Percentiles rank a stretch among this genome's conserved stretches.
These are phyloP conservation scores for Acer yangbiense DNA, from an alignment of 345 rosid species.

Conservation along the genomic window DNA sequence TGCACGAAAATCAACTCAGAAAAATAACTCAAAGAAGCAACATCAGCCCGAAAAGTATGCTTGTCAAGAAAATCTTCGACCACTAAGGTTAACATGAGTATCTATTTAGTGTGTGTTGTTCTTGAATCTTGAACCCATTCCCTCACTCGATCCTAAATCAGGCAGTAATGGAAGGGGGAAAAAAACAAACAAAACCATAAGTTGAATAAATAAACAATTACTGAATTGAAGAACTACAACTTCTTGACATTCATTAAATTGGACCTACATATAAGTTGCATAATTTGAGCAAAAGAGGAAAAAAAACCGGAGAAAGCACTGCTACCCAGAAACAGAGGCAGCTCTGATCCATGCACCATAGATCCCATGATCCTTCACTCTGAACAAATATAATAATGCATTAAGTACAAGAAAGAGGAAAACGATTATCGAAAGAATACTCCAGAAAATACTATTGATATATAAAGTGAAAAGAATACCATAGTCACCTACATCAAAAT, in stretches of 20 bases:
- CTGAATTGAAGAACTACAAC: neutral
- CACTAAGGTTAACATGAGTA: neutral
- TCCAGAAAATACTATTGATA: neutral
- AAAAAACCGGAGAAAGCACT: neutral
- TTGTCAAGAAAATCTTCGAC: neutral
- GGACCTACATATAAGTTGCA: neutral
- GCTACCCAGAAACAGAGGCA: slow-evolving; percentile 35
- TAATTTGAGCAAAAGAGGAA: neutral
- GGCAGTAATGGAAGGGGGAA: neutral
- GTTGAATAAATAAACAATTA: neutral
- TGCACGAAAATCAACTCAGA: neutral
- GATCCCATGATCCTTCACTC: slow-evolving; percentile 51
- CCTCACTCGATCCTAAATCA: slow-evolving; percentile 6
- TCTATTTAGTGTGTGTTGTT: neutral
- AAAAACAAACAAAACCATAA: neutral
- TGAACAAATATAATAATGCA: slow-evolving; percentile 22
- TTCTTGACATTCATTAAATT: neutral
- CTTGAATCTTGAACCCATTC: neutral
- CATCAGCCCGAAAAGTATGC: neutral
- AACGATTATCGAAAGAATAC: neutral
- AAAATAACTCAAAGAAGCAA: neutral
- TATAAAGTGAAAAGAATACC: neutral
- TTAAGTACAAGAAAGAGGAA: slow-evolving; percentile 11
- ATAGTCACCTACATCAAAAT: neutral
- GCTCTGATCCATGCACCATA: slow-evolving; percentile 52